Evolutionary conservation across 768 basidiomycete species (phyloP), one percentile per base, ranked within the genome.

Genomic region (Wakefieldia striispora): DNA sequence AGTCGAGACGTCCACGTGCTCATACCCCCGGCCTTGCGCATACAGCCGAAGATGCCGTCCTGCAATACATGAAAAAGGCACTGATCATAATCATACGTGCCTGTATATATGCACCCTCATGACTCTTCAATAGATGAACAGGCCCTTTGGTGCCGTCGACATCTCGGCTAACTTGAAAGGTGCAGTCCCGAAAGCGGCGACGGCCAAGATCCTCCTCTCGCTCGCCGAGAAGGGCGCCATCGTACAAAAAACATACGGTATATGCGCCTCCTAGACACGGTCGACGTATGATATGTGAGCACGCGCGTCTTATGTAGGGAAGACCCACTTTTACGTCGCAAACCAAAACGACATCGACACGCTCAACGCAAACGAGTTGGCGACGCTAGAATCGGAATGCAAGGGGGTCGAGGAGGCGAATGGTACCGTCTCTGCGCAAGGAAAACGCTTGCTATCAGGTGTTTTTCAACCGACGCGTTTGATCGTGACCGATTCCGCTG

Each of bases 131-230:
- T 60, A 93, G 90, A 90, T 92, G 82, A 95, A 95, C 68, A 79
- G 92, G n/a, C 92, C 92, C 6, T 95, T 86, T 61, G 92, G 92
- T 8, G 91, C 91, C 52, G 92, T 94, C 31, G 93, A 97, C 64
- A 84, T 95, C 6, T 79, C 88, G 14, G 90, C 92, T 10, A 97
- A 97, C 69, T 72, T 97, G 26, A 95, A 95, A 68, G 90, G 90
- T 43, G 85, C 86, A 10, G 84, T 95, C 5, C 83, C 90, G 7
- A 97, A 97, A 64, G 71, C 90, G 2, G 75, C 84, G 3, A 84
- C 85, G 0, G 91, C 92, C 63, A 97, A 95, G 71, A 87, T 95
- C 40, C 75, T 95, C 13, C 70, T 80, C 3, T 71, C 82, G 1
- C 77, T 95, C 16, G 86, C 94, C n/a, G 94, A 95, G 56, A 91